Evolutionary conservation across 2,329 filamentous ascomycete species (phyloP).

Genomic region (Nemania abortiva): DNA sequence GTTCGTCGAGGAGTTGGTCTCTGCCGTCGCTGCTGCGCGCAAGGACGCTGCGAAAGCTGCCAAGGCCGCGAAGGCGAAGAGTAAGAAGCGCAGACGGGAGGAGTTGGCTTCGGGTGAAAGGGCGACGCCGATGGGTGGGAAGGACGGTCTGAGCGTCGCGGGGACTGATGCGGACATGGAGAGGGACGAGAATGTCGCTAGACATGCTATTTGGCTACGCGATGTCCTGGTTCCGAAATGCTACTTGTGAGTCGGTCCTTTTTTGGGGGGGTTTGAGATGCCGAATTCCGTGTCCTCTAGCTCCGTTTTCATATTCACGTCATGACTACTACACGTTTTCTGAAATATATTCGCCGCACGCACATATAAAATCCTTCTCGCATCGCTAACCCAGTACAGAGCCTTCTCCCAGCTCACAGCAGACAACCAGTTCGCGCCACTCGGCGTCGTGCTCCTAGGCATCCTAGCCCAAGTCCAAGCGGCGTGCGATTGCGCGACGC

Average conservation of each 20-base stretch:
- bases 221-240: conserved; percentile 56
- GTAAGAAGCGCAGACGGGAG: conserved; percentile 56
- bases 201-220: conserved; percentile 56
- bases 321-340: too few relatives aligned
- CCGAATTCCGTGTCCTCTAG: not conserved
- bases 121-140: conserved; percentile 12
- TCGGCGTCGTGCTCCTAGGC: conserved; percentile 77
- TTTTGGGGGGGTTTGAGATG: not conserved
- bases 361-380: not conserved
- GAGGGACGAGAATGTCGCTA: conserved; percentile 28
- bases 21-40: conserved; percentile 35
- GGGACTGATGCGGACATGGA: conserved; percentile 13
- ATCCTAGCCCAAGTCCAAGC: conserved; percentile 70
- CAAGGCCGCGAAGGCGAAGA: conserved; percentile 47
- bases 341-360: not conserved
- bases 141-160: conserved; percentile 15
- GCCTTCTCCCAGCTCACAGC: conserved; percentile 77
- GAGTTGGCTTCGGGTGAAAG: conserved; percentile 39
- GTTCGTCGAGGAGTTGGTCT: conserved; percentile 59
- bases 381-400: conserved; percentile 51
- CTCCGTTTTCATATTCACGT: not conserved
- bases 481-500: conserved; percentile 55
- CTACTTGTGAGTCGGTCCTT: conserved; percentile 56
- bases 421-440: conserved; percentile 77
- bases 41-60: conserved; percentile 24